A percentile compares a stretch with the other conserved stretches of the same genome.
phyloP scores from a whole-genome alignment of 768 basidiomycete genomes.

The Podaxis rugospora region DNA sequence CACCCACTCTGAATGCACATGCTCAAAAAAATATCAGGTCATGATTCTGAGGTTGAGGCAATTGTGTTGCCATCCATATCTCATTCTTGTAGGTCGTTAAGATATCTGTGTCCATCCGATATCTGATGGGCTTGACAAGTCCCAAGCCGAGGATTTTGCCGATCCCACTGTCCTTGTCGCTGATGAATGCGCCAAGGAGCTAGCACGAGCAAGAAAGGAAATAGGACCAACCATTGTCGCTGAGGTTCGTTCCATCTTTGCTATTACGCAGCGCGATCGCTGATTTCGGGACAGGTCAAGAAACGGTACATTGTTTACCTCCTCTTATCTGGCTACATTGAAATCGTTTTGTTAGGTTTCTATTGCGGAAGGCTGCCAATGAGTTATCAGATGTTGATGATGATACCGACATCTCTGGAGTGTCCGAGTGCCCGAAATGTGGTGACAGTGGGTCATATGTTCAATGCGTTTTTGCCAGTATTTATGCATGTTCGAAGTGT shows the following conservation, averaged over 20 bases:
- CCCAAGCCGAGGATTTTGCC: constrained; percentile 32
- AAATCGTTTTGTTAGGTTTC: constrained; percentile 28
- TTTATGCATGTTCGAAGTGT: constrained; percentile 27
- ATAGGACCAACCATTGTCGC: constrained; percentile 38
- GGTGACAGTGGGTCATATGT: constrained; percentile 44
- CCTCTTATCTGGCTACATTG: not conserved
- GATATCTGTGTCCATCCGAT: not conserved
- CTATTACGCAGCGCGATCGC: not conserved
- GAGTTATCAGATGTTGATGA: constrained; percentile 43
- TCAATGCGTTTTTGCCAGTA: constrained; percentile 25
- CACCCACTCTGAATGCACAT: not conserved
- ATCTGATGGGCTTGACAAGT: not conserved
- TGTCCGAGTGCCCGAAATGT: constrained; percentile 57
- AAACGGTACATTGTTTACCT: not conserved
- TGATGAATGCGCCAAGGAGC: constrained; percentile 48
- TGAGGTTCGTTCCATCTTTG: constrained; percentile 21
- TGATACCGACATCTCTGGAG: constrained; percentile 37
- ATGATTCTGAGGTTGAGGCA: constrained; percentile 76
- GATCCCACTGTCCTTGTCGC: constrained; percentile 49
- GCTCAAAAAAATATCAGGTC: constrained; percentile 31
- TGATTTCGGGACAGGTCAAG: constrained; percentile 9
- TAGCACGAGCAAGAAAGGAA: constrained; percentile 51
- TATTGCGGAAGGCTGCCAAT: constrained; percentile 41
- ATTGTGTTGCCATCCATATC: constrained; percentile 67
- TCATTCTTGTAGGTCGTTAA: constrained; percentile 50